Evolutionary conservation across 441 rosid species (phyloP), one percentile per base, ranked within the genome.

Genomic region (Oxalis stricta): DNA sequence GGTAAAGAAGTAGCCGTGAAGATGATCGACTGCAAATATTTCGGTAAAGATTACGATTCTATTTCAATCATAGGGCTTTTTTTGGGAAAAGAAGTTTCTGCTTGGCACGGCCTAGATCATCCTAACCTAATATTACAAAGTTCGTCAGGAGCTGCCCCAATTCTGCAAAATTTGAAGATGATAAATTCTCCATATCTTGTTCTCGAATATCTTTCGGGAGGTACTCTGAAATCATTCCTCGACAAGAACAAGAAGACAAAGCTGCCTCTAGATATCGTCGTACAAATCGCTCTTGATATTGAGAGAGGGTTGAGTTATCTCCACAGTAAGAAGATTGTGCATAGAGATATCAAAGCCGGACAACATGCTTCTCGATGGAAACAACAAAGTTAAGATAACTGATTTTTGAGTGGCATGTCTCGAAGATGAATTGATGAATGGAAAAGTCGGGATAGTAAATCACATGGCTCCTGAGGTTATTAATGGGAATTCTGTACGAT

Each of bases 381-480:
- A 78, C 0, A 72, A 96, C n/a, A 80, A 82, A 0, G 69, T 89
- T 3, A 89, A 89, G 56, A 85, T 89, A 30, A 96, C 98, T 0
- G 98, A 89, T 59, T 89, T 89, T 30, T 96, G 98, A 41, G 96
- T 85, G 44, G 98, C 96, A 19, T 79, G 98, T 22, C 72, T 89
- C 22, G 98, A 89, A 61, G 96, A 75, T 59, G 98, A 89, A 55
- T n/a, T n/a, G n/a, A 89, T 89, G 98, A 89, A 96, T 18, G 98
- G 96, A 44, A 94, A 82, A 63, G 85, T 96, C 3, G 98, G 98
- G 38, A 89, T 94, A 32, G 93, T 85, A 36, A 94, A 94, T 34
- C 85, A 89, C 74, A 89, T 89, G 96, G 98, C 96, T 60, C 96
- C 96, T 34, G 98, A 89, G 98, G 96, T 89, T 56, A 85, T 89